Evolutionary conservation across 2,329 filamentous ascomycete species (phyloP).

Genomic region (Microsporum canis): DNA sequence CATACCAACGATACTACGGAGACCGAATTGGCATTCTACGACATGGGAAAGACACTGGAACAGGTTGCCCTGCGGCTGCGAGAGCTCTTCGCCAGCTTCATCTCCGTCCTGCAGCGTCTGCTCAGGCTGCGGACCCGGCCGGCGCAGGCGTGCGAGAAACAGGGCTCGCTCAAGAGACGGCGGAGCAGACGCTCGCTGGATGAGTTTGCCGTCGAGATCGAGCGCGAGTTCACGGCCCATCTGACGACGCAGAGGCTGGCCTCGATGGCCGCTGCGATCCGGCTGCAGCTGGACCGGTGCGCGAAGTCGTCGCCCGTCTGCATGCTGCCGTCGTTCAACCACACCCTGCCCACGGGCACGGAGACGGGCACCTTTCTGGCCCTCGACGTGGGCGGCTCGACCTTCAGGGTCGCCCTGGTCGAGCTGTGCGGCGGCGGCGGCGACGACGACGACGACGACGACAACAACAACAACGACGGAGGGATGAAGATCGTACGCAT

Average conservation of each 20-base stretch:
- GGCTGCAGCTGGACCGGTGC: slow-evolving; percentile 43
- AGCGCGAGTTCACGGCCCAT: slow-evolving; percentile 28
- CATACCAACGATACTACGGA: no score
- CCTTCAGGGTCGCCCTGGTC: slow-evolving; percentile 51
- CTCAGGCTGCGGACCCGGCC: slow-evolving; percentile 22
- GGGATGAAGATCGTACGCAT: slow-evolving; percentile 45
- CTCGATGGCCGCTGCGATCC: slow-evolving; percentile 35
- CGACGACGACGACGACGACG: slow-evolving; percentile 13
- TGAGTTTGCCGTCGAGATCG: slow-evolving; percentile 30
- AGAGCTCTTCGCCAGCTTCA: slow-evolving; percentile 31
- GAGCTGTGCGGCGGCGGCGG: slow-evolving; percentile 40
- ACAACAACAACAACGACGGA: no score
- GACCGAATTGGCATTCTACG: no score
- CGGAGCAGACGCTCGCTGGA: slow-evolving; percentile 29
- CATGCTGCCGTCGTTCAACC: slow-evolving; percentile 56
- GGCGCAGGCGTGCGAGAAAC: slow-evolving; percentile 9
- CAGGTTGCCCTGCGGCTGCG: slow-evolving; percentile 33
- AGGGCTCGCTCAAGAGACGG: slow-evolving; percentile 26
- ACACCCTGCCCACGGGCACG: slow-evolving; percentile 47
- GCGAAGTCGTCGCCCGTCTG: slow-evolving; percentile 47
- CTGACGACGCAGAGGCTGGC: slow-evolving; percentile 29
- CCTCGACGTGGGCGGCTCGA: slow-evolving; percentile 56
- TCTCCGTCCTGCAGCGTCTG: slow-evolving; percentile 31
- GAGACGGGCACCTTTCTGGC: slow-evolving; percentile 51
- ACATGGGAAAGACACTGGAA: slow-evolving; percentile 20